Evolutionary conservation across 345 rosid genomes (phyloP).

Genomic region (Arabidopsis suecica): DNA sequence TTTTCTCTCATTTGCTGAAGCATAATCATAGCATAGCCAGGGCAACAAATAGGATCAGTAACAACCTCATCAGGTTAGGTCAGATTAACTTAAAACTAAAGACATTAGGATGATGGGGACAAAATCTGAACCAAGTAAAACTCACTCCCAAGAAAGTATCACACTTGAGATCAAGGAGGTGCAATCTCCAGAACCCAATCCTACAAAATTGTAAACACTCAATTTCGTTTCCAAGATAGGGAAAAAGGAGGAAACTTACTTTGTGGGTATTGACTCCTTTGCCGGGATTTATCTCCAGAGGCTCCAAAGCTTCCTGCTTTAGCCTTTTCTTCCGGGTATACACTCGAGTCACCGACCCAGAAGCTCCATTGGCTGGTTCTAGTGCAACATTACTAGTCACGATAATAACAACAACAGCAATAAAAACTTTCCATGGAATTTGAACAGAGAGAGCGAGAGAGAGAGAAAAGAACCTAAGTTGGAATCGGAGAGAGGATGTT

Average conservation of each 20-base stretch:
- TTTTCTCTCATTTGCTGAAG: constrained; percentile 12
- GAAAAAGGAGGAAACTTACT: constrained; percentile 10
- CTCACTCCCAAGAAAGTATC: background rate
- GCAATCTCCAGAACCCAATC: constrained; percentile 15
- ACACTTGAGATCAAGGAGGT: constrained; percentile 1
- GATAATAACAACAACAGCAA: background rate
- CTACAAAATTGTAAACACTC: background rate
- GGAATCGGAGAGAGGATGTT: constrained; percentile 24
- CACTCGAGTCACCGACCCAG: constrained; percentile 52
- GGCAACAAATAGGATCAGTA: background rate
- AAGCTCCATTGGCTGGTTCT: constrained; percentile 36
- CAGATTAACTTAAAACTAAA: constrained; percentile 11
- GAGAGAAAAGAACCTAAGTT: constrained; percentile 27
- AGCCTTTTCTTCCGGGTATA: constrained; percentile 65
- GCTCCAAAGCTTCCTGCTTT: constrained; percentile 44
- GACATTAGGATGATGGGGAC: background rate
- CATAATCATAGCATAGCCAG: background rate
- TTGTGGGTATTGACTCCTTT: constrained; percentile 26
- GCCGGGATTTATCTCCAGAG: constrained; percentile 44
- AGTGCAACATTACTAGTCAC: constrained; percentile 4
- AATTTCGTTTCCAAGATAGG: background rate
- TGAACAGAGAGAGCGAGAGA: constrained; percentile 10
- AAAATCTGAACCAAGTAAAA: constrained; percentile 3
- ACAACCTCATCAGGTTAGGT: background rate
- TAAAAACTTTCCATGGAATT: background rate